Conservation (phyloP, 345 rosid species). For the Rhizophora mangle region DNA sequence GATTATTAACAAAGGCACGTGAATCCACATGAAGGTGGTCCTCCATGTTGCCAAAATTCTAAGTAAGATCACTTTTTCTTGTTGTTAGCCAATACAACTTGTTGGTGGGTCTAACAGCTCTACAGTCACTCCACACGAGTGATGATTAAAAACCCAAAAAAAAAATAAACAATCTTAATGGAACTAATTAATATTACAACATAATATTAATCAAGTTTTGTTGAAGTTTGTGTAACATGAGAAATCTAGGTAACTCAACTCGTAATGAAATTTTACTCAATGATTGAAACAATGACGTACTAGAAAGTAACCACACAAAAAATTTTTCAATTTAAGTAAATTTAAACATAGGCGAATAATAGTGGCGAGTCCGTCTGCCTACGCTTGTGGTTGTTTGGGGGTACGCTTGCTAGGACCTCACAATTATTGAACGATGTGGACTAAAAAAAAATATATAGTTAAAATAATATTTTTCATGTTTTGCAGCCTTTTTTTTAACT, state of each 20-base stretch:
- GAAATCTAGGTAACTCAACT: background rate
- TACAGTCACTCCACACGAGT: background rate
- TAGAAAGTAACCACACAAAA: too few species aligned
- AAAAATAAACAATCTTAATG: background rate
- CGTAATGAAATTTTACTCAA: too few species aligned
- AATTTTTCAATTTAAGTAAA: too few species aligned
- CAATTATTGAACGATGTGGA: background rate
- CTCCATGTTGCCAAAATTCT: slow-evolving; percentile 28
- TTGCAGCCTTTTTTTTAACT: too few species aligned
- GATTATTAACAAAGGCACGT: slow-evolving; percentile 40
- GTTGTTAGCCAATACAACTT: too few species aligned
- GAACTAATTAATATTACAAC: background rate
- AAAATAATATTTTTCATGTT: background rate
- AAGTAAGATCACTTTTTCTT: too few species aligned
- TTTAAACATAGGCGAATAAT: too few species aligned
- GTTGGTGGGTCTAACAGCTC: too few species aligned
- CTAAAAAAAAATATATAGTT: background rate
- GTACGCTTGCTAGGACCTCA: too few species aligned
- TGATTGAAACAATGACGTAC: too few species aligned
- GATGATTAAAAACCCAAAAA: background rate
- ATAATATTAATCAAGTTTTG: background rate
- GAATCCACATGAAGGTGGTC: slow-evolving; percentile 58
- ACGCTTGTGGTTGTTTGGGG: too few species aligned
- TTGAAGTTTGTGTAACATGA: background rate
- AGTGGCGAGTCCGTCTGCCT: too few species aligned